Base-by-base conservation (phyloP, 805 yeast genomes). In the Ascoidea asiatica region DNA sequence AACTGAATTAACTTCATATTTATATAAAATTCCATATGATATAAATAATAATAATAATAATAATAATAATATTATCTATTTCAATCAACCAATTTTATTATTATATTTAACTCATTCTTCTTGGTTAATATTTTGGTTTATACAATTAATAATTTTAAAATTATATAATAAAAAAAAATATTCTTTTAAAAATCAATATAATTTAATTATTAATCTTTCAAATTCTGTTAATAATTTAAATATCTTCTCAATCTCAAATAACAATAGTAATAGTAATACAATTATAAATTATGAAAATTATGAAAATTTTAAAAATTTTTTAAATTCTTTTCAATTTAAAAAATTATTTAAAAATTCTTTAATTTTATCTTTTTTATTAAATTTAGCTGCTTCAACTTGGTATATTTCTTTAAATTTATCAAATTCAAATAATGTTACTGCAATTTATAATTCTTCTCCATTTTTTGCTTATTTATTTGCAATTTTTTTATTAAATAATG, bases 381-480 rank as follows among this genome's bases (percentile, higher is more conserved):
- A 83, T 18, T 48, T 76, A 1, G 95, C 95, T 0, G 95, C 94
- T 1, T 66, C 74, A 18, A 75, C 95, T 1, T 86, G 95, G 95
- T 87, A 85, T 57, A 72, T 83, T 17, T 82, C 95, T 8, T 84
- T 87, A 77, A 69, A 78, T 23, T 62, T 83, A 56, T 79, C 95
- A 0, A 81, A 88, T 22, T 86, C 94, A 0, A 70, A 86, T 3
- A 95, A 87, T 54, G 81, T 87, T 36, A 87, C 95, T 2, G 95
- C 95, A 3, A 86, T 86, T 48, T 87, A 86, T 63, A 86, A 87
- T 63, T 85, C 92, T 57, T 80, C 90, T 15, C 94, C 95, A 0
- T 87, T 87, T 58, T 81, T 89, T 4, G 95, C 95, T 0, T 80
- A 87, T 55, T 73, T 84, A 15, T 86, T 87, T 61, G 86, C 94